Base-by-base conservation (phyloP, 441 rosid genomes). In the Pelargonium australe region DNA sequence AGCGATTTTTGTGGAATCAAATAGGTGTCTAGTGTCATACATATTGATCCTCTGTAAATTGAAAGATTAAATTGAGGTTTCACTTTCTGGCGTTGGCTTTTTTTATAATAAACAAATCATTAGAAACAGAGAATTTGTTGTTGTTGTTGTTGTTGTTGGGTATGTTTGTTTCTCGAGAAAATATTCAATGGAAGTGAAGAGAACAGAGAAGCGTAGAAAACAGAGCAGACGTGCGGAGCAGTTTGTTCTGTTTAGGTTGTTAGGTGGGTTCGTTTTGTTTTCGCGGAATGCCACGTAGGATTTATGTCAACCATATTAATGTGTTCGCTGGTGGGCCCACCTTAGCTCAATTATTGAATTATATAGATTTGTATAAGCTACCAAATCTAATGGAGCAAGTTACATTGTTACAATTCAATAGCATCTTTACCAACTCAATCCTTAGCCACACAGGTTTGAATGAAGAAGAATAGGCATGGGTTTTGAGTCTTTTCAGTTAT, bases 101-200 rank as follows among this genome's bases (percentile, higher is more conserved):
- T 55, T 16, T 14, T 16, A 20, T 11, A 20, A 19, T 58, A 58
- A 58, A 58, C 13, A 58, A 58, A 58, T 58, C 63, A 8, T 7
- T 25, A 58, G 63, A 58, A 58, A 58, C 31, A 20, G 63, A 16
- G 9, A 58, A 58, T 17, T 58, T 58, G 16, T 53, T 17, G 23
- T 20, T 20, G 23, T 20, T 58, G 16, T 53, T 17, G 23, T 20
- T 20, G 23, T 20, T 20, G 43, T 40, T 19, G 63, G 63, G 63
- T 19, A 3, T 58, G 63, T 58, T 58, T 58, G 63, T 19, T 20
- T 58, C 12, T 4, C 63, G 63, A 58, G 63, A 58, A 58, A 58
- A 58, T 19, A 17, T 58, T 58, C 63, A 58, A 58, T 25, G 63
- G 28, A 25, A 58, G 63, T 40, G 43, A 40, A 40, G 43, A 40